Evolutionary conservation across 768 basidiomycete genomes (phyloP), one percentile per base, ranked within the genome.

Genomic region (Tricholoma furcatifolium): DNA sequence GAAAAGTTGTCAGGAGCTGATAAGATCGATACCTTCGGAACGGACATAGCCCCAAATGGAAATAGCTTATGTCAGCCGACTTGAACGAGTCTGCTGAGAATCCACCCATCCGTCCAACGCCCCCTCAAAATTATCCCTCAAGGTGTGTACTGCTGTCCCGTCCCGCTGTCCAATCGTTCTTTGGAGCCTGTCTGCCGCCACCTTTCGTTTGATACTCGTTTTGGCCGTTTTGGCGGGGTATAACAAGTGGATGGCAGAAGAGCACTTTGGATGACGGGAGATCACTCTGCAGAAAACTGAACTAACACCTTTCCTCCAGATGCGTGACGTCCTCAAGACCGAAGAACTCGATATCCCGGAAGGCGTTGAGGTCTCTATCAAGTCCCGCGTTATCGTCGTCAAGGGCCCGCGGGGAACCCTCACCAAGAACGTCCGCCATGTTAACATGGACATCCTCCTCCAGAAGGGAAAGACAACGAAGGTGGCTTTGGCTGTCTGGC

Each of bases 401-500:
- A 85, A 83, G 59, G 97, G 97, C 27, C 91, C 97, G 51, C 84
- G 97, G 50, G 97, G 97, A 59, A 90, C 84, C 47, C 82, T 99
- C 65, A 87, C 85, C 66, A 97, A 97, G 81, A 88, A 87, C 63
- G 83, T 93, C 69, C 90, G 90, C 59, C 93, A 96, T 77, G 83
- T 94, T 61, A 83, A 93, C 75, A 94, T 96, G 91, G 93, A 94
- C 72, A 87, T 95, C 71, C 84, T 87, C 67, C 73, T 93, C 46
- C 71, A 91, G 62, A 91, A 88, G 76, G 80, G 82, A 67, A 87
- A 93, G 75, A 77, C 78, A 62, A 83, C 80, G 60, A 85, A 86
- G 69, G 88, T 98, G 69, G 84, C 83, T 57, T 83, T 98, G 65
- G 91, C 93, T 55, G 91, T 99, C 55, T 99, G 97, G 97, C 93